phyloP scores from a whole-genome alignment of 2,329 filamentous ascomycete species.

The Orbilia quercus region DNA sequence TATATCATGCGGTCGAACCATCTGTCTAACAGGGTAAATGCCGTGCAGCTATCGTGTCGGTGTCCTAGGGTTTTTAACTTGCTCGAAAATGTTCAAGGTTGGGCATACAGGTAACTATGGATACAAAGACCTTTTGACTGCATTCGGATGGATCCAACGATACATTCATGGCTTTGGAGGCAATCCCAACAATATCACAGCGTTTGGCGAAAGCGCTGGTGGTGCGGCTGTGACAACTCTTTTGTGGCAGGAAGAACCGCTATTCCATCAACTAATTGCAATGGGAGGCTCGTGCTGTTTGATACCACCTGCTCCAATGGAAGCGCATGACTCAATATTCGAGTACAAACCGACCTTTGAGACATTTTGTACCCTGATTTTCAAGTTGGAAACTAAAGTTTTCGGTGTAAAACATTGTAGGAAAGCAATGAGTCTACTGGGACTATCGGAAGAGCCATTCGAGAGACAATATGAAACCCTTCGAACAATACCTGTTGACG shows the following conservation, averaged over 20 bases:
- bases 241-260: constrained; percentile 47
- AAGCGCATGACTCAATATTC: constrained; percentile 46
- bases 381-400: no score
- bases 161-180: constrained; percentile 62
- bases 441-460: constrained; percentile 32
- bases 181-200: constrained; percentile 61
- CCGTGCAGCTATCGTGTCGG: constrained; percentile 61
- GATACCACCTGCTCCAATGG: constrained; percentile 42
- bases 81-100: constrained; percentile 30
- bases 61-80: constrained; percentile 41
- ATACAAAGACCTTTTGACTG: constrained; percentile 56
- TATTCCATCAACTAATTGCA: constrained; percentile 43
- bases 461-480: constrained; percentile 33
- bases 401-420: constrained; percentile 7
- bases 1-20: background rate
- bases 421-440: constrained; percentile 40
- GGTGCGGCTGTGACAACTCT: constrained; percentile 55
- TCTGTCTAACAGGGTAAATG: constrained; percentile 56
- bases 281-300: constrained; percentile 51
- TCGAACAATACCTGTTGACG: constrained; percentile 28
- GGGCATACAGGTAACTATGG: constrained; percentile 56
- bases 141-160: constrained; percentile 57
- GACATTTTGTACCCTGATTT: background rate
- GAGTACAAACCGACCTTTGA: constrained; percentile 12
- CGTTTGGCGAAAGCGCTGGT: constrained; percentile 61